Evolutionary conservation across 345 rosid species (phyloP), one percentile per base, ranked within the genome.

Genomic region (Salix purpurea): DNA sequence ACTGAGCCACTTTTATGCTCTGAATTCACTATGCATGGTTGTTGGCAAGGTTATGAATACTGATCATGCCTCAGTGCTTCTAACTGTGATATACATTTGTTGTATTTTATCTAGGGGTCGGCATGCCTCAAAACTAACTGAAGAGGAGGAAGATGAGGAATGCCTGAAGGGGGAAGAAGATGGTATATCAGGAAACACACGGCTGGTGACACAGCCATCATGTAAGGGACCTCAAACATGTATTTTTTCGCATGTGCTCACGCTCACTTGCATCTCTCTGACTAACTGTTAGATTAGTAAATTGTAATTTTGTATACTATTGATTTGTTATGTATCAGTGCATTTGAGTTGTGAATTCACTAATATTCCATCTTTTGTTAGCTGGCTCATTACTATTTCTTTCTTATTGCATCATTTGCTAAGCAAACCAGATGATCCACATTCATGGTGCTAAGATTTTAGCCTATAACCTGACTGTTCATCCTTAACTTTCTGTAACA

Each of bases 121-220:
- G 4, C 99, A 96, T 90, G 97, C 97, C 40, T 96, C 99, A 39
- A 96, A 96, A 83, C 5, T 96, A 30, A 96, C 99, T 24, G 99
- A 96, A 84, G 98, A 93, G 87, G 99, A 96, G 86, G 99, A 96
- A 85, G 99, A 96, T 80, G 99, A 96, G 85, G 99, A 96, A 81
- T 96, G 77, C 74, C 82, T 96, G 8, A 96, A 96, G 90, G 99
- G 92, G 83, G 98, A 92, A 81, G 99, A 94, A 85, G 99, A 83
- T 83, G 93, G 92, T 75, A 81, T 91, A 76, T 75, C 91, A 67
- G 97, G 97, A 78, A 93, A 86, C 86, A 96, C 99, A 0, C 83
- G 99, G 76, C 84, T 96, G 87, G 70, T 96, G 86, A 83, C 97
- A 44, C 99, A 96, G 74, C 99, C 99, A 32, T 90, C 99, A 42